These are phyloP conservation scores for Cynara cardunculus DNA, from an alignment of 129 eudicot species.

Conservation along the genomic window DNA sequence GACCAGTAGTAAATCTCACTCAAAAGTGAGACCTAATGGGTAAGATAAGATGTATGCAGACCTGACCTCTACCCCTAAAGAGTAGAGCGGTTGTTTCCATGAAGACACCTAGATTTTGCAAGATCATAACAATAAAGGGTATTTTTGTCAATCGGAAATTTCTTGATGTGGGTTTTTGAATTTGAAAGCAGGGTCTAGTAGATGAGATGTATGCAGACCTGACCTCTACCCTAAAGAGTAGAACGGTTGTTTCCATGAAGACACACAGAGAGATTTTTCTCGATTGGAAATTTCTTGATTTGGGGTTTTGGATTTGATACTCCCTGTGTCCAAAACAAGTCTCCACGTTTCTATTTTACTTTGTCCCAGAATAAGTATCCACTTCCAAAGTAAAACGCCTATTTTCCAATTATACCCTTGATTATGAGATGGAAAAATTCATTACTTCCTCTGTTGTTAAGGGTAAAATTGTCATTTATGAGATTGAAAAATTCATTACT, in stretches of 20 bases:
- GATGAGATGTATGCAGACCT: too few relatives aligned
- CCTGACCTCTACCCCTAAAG: neutral
- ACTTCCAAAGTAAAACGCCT: neutral
- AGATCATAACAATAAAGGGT: neutral
- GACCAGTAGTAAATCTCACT: neutral
- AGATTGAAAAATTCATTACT: neutral
- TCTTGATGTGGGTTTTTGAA: too few relatives aligned
- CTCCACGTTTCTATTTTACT: neutral
- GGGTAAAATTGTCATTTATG: neutral
- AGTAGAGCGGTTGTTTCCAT: neutral
- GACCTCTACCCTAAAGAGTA: neutral
- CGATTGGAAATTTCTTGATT: neutral
- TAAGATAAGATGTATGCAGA: neutral
- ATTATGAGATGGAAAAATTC: neutral
- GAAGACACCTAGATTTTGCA: neutral
- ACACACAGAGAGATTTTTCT: neutral
- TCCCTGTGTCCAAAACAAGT: neutral
- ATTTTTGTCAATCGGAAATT: neutral
- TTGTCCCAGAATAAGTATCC: neutral
- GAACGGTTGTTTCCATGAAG: too few relatives aligned
- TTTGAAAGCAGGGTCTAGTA: too few relatives aligned
- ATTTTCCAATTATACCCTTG: neutral
- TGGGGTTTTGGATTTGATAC: neutral
- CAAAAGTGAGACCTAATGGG: neutral
- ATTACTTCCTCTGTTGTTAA: neutral